Conservation (phyloP, 139 green algal species). For the Coccomyxa sp. region DNA sequence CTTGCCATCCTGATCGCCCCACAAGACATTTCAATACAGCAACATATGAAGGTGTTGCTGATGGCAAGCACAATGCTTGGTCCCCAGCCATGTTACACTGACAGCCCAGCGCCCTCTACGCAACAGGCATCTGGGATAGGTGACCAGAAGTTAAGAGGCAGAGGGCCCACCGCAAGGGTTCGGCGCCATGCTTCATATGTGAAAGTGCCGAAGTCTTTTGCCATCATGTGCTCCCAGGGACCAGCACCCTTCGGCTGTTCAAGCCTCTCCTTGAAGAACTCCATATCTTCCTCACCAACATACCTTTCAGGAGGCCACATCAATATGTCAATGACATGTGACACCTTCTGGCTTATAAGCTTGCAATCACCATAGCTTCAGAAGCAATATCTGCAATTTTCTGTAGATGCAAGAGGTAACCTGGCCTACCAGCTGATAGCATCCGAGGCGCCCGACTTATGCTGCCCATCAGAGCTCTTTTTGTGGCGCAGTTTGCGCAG, state of each 20-base stretch:
- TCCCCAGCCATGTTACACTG: too few relatives aligned
- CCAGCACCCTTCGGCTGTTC: constrained; percentile 24
- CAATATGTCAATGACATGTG: too few relatives aligned
- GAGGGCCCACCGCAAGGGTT: constrained; percentile 43
- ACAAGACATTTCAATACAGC: not conserved
- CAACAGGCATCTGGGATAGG: too few relatives aligned
- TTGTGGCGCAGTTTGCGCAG: not conserved
- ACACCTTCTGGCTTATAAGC: too few relatives aligned
- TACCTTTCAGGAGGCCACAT: constrained; percentile 47
- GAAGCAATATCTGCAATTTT: too few relatives aligned
- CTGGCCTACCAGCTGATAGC: too few relatives aligned
- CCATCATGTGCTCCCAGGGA: constrained; percentile 62
- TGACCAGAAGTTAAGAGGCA: too few relatives aligned
- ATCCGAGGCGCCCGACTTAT: too few relatives aligned
- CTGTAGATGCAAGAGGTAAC: too few relatives aligned
- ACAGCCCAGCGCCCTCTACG: too few relatives aligned
- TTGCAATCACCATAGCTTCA: too few relatives aligned
- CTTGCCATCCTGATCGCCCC: constrained; percentile 52
- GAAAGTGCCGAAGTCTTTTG: constrained; percentile 52
- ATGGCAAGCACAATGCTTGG: too few relatives aligned
- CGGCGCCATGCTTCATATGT: constrained; percentile 69
- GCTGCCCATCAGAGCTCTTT: not conserved
- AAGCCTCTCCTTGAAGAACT: constrained; percentile 56
- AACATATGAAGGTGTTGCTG: not conserved
- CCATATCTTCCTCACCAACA: constrained; percentile 57